A percentile compares a stretch with the other conserved stretches of the same genome.
Evolutionary conservation across 1,139 yeast genomes (phyloP).

Genomic region (Candida tropicalis): DNA sequence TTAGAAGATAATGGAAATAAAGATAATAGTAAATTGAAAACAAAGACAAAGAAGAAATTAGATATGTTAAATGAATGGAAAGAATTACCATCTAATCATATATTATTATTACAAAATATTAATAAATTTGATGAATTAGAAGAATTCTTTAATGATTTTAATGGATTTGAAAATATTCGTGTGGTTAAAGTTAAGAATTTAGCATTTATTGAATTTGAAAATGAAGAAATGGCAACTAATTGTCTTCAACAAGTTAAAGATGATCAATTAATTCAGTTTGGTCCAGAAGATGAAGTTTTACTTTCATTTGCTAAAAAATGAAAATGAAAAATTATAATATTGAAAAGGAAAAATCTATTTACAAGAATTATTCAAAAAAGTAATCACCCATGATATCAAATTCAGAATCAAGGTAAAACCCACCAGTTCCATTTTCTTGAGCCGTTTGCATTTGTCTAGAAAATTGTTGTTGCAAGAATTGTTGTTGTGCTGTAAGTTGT

Average conservation of each 20-base stretch:
- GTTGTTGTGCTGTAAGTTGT: constrained; percentile 4
- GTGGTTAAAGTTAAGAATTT: constrained; percentile 67
- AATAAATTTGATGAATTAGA: constrained; percentile 29
- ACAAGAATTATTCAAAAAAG: not conserved
- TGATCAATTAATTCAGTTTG: constrained; percentile 21
- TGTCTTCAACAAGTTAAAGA: constrained; percentile 23
- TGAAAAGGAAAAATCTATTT: not conserved
- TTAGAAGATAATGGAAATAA: constrained; percentile 19
- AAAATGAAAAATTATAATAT: constrained; percentile 1
- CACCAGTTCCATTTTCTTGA: not conserved
- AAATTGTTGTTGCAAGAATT: constrained; percentile 3
- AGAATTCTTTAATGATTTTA: constrained; percentile 46
- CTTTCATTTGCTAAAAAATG: constrained; percentile 42
- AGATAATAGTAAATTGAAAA: constrained; percentile 20
- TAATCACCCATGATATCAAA: constrained; percentile 11
- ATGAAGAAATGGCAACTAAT: constrained; percentile 36
- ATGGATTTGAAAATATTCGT: constrained; percentile 68
- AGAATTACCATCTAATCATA: constrained; percentile 65
- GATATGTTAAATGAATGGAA: constrained; percentile 25
- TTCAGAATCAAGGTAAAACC: constrained; percentile 8
- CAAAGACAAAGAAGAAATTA: constrained; percentile 24
- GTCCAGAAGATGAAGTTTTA: constrained; percentile 20
- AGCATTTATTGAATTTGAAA: constrained; percentile 80
- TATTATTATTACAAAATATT: constrained; percentile 70
- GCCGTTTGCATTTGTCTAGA: constrained; percentile 3